These are phyloP conservation scores for Fallopia convolvulus DNA, from an alignment of 148 eudicot species.

Conservation along the genomic window DNA sequence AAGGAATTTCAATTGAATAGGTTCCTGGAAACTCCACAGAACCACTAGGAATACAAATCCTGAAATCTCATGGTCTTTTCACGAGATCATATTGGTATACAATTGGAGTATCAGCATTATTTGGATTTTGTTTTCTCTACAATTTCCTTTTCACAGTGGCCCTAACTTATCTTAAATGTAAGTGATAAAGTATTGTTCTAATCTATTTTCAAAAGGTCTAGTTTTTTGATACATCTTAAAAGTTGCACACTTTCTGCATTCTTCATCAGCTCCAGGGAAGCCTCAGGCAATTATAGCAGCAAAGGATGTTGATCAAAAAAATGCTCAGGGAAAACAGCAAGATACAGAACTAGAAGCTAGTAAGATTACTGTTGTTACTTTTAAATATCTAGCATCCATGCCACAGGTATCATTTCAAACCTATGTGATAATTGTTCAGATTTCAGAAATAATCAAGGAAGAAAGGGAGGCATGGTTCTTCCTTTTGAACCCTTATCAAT, in stretches of 20 bases:
- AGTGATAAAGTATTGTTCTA: too few species aligned
- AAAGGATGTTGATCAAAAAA: not conserved
- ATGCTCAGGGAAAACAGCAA: not conserved
- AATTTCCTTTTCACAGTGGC: slow-evolving; percentile 28
- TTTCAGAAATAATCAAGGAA: not conserved
- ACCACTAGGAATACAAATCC: slow-evolving; percentile 17
- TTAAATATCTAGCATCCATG: not conserved
- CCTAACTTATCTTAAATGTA: slow-evolving; percentile 48
- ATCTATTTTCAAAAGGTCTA: not conserved
- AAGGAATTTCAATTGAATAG: not conserved
- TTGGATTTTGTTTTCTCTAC: slow-evolving; percentile 44
- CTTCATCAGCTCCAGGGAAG: slow-evolving; percentile 4
- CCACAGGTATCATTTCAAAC: not conserved
- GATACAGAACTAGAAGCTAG: not conserved
- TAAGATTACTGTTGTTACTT: not conserved
- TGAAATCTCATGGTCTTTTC: slow-evolving; percentile 34
- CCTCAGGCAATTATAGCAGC: not conserved
- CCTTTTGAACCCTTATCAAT: slow-evolving; percentile 10
- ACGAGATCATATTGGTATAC: slow-evolving; percentile 34
- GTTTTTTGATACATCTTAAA: slow-evolving; percentile 8
- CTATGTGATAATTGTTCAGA: not conserved
- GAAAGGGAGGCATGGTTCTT: slow-evolving; percentile 3
- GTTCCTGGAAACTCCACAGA: slow-evolving; percentile 12
- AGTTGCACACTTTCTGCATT: not conserved
- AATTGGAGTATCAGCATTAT: slow-evolving; percentile 35